Evolutionary conservation across 805 yeast genomes (phyloP).

Genomic region (Priceomyces melissophilus): DNA sequence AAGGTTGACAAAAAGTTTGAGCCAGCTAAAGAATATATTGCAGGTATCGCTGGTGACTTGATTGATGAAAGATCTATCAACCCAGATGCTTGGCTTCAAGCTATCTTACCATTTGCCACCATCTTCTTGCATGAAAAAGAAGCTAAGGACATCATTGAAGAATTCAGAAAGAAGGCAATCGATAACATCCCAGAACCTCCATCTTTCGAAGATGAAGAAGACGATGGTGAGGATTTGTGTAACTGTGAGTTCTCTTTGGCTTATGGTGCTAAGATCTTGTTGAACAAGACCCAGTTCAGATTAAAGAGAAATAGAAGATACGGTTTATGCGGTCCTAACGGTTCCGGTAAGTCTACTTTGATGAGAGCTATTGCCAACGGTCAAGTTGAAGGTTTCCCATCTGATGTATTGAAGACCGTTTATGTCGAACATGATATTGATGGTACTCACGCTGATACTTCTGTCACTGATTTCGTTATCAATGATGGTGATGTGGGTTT

Average conservation of each 20-base stretch:
- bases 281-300: slow-evolving; percentile 98
- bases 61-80: slow-evolving; percentile 95
- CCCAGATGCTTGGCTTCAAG: slow-evolving; percentile 85
- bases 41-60: slow-evolving; percentile 98
- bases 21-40: slow-evolving; percentile 74
- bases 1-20: slow-evolving; percentile 76
- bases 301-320: slow-evolving; percentile 98
- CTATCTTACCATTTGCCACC: slow-evolving; percentile 90
- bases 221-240: slow-evolving; percentile 99
- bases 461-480: slow-evolving; percentile 88
- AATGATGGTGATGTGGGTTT: slow-evolving; percentile 75
- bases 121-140: slow-evolving; percentile 91
- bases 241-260: slow-evolving; percentile 99
- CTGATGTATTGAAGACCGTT: slow-evolving; percentile 97
- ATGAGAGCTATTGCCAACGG: slow-evolving; percentile 98
- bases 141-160: slow-evolving; percentile 83
- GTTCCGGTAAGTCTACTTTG: slow-evolving; percentile 56
- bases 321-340: slow-evolving; percentile 79
- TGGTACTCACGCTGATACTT: slow-evolving; percentile 94
- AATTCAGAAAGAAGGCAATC: slow-evolving; percentile 92
- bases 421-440: slow-evolving; percentile 99
- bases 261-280: slow-evolving; percentile 99
- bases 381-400: slow-evolving; percentile 99
- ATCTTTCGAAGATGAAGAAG: slow-evolving; percentile 92
- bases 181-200: slow-evolving; percentile 98